Evolutionary conservation across 1,284 basidiomycete species (phyloP).

Genomic region (Schizophyllum amplum): DNA sequence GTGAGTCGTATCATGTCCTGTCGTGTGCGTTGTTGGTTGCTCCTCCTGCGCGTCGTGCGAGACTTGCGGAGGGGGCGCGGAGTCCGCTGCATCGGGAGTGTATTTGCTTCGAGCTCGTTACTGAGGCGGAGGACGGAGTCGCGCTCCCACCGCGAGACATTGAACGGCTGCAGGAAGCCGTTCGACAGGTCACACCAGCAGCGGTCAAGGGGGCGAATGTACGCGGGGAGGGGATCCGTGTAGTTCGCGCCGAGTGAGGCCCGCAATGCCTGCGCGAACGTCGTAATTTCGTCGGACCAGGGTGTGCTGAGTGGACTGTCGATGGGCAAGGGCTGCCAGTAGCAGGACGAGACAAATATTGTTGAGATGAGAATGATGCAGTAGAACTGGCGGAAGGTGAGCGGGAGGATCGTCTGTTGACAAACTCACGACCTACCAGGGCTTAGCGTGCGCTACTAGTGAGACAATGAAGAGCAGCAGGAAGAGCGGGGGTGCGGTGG

Average conservation of each 20-base stretch:
- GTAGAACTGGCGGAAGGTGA: slow-evolving; percentile 50
- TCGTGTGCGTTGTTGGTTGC: too few species aligned
- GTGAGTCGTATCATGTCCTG: too few species aligned
- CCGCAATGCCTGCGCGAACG: slow-evolving; percentile 56
- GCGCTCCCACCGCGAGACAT: slow-evolving; percentile 63
- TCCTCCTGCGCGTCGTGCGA: too few species aligned
- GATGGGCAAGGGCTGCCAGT: slow-evolving; percentile 72
- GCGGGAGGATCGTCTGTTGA: not conserved
- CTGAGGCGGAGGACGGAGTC: slow-evolving; percentile 45
- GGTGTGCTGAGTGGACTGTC: slow-evolving; percentile 51
- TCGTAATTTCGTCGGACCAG: slow-evolving; percentile 60
- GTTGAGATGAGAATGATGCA: slow-evolving; percentile 72
- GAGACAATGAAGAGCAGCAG: slow-evolving; percentile 66
- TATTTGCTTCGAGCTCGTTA: slow-evolving; percentile 36
- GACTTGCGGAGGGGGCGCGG: too few species aligned
- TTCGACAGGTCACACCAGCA: slow-evolving; percentile 74
- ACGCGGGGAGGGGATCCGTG: slow-evolving; percentile 28
- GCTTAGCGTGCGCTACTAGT: slow-evolving; percentile 66
- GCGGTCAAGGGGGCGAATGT: slow-evolving; percentile 58
- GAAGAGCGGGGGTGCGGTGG: slow-evolving; percentile 70
- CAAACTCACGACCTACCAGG: slow-evolving; percentile 47
- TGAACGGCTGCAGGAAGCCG: slow-evolving; percentile 63
- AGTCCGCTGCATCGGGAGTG: slow-evolving; percentile 18
- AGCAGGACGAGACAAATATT: slow-evolving; percentile 75
- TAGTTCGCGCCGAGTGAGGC: slow-evolving; percentile 27